Evolutionary conservation across 2,329 filamentous ascomycete species (phyloP).

Genomic region (Metarhizium brunneum): DNA sequence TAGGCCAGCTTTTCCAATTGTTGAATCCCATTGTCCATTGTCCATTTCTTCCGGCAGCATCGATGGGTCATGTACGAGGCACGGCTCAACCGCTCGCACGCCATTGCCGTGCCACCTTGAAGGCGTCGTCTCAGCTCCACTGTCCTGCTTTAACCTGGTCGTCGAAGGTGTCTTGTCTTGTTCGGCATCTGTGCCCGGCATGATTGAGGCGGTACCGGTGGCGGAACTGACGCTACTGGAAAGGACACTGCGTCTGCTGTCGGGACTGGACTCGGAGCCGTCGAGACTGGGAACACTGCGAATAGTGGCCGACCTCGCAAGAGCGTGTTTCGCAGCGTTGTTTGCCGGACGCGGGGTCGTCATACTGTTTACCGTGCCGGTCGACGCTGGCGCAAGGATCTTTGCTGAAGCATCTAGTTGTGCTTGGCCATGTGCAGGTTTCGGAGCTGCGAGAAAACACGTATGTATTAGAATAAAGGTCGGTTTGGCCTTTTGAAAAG

Average conservation of each 20-base stretch:
- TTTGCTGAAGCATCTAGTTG: conserved; percentile 21
- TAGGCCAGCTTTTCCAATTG: conserved; percentile 58
- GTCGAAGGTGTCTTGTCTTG: conserved; percentile 23
- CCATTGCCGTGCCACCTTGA: conserved; percentile 22
- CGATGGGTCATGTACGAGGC: conserved; percentile 16
- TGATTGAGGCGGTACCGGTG: conserved; percentile 36
- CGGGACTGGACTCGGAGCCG: conserved; percentile 35
- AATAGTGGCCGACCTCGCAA: conserved; percentile 36
- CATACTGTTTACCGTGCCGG: conserved; percentile 31
- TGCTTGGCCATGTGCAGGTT: conserved; percentile 6
- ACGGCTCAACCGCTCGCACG: conserved; percentile 22
- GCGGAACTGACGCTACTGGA: conserved; percentile 49
- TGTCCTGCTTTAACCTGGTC: conserved; percentile 26
- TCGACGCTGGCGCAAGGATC: conserved; percentile 28
- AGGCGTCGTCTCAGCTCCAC: conserved; percentile 12
- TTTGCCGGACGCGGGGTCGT: conserved; percentile 15
- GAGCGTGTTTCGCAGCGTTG: conserved; percentile 22
- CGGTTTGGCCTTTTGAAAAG: background rate
- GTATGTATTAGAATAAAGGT: background rate
- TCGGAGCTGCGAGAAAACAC: conserved; percentile 4
- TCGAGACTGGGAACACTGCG: conserved; percentile 49
- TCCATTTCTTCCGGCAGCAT: conserved; percentile 23
- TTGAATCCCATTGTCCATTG: conserved; percentile 49
- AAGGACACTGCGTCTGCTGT: conserved; percentile 40
- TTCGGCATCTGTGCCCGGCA: conserved; percentile 25